These are phyloP conservation scores for Thelonectria olida DNA, from an alignment of 2,329 filamentous ascomycete species.

Conservation along the genomic window DNA sequence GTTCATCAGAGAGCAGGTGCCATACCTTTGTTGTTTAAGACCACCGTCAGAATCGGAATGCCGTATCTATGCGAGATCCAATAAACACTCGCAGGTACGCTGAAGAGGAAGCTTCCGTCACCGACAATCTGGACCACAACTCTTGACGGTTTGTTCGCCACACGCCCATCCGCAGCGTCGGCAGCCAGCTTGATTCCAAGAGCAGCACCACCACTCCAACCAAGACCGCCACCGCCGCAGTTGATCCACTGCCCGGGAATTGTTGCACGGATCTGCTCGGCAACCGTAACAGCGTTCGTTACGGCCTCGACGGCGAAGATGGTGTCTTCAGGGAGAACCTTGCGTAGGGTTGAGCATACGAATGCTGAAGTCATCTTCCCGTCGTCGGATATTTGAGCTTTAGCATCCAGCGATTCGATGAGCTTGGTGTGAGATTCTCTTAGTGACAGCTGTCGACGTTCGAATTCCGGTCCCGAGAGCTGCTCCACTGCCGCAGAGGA, in stretches of 20 bases:
- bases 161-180: constrained; percentile 49
- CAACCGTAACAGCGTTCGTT: constrained; percentile 72
- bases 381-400: no score
- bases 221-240: constrained; percentile 81
- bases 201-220: constrained; percentile 81
- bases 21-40: constrained; percentile 65
- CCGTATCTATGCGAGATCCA: constrained; percentile 65
- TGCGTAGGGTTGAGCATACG: no score
- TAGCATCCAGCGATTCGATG: constrained; percentile 42
- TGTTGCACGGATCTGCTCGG: constrained; percentile 75
- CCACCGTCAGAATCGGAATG: constrained; percentile 63
- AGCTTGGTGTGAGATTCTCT: no score
- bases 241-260: constrained; percentile 81
- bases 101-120: constrained; percentile 66
- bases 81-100: constrained; percentile 63
- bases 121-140: constrained; percentile 66
- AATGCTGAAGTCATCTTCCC: no score
- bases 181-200: constrained; percentile 80
- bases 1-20: no score
- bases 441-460: no score
- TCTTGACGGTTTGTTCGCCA: no score
- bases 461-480: no score
- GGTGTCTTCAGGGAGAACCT: constrained; percentile 57
- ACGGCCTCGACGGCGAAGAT: constrained; percentile 84
- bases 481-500: no score